Evolutionary conservation across 2,329 filamentous ascomycete genomes (phyloP).

Genomic region (Arachnopeziza araneosa): DNA sequence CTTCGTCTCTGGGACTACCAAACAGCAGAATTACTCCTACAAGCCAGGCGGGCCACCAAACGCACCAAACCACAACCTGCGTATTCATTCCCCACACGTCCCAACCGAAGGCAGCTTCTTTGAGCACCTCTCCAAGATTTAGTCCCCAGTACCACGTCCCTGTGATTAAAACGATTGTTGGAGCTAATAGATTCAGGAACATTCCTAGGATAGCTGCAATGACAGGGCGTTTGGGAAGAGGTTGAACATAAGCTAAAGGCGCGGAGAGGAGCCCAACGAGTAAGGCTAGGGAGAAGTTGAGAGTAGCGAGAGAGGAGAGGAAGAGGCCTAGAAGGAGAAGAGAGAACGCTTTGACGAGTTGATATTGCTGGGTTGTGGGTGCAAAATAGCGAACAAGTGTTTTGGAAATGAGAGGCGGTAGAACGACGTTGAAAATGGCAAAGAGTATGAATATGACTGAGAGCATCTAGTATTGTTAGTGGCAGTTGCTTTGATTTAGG

Average conservation of each 20-base stretch:
- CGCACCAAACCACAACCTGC: constrained; percentile 82
- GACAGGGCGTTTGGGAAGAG: constrained; percentile 37
- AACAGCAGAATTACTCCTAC: constrained; percentile 53
- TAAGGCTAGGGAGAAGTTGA: constrained; percentile 91
- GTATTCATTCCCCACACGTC: constrained; percentile 86
- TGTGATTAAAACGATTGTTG: constrained; percentile 48
- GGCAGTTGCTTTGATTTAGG: background rate
- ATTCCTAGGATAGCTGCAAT: constrained; percentile 40
- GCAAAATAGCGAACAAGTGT: constrained; percentile 45
- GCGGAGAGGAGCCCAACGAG: constrained; percentile 73
- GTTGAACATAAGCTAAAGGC: constrained; percentile 70
- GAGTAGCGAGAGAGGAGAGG: constrained; percentile 83
- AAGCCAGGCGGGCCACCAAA: constrained; percentile 94
- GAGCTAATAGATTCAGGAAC: constrained; percentile 56
- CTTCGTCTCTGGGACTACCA: constrained; percentile 28
- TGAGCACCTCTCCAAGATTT: constrained; percentile 54
- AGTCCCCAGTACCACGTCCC: constrained; percentile 43
- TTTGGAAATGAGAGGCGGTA: constrained; percentile 53
- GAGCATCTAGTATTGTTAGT: constrained; percentile 44
- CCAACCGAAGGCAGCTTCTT: constrained; percentile 79
- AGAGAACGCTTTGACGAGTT: constrained; percentile 83
- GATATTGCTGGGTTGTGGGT: constrained; percentile 63
- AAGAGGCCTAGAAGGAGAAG: constrained; percentile 89
- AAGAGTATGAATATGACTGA: constrained; percentile 54
- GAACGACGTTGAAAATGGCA: constrained; percentile 44